These are phyloP conservation scores for Articulospora tetracladia DNA, from an alignment of 495 filamentous ascomycete genomes.

Conservation along the genomic window DNA sequence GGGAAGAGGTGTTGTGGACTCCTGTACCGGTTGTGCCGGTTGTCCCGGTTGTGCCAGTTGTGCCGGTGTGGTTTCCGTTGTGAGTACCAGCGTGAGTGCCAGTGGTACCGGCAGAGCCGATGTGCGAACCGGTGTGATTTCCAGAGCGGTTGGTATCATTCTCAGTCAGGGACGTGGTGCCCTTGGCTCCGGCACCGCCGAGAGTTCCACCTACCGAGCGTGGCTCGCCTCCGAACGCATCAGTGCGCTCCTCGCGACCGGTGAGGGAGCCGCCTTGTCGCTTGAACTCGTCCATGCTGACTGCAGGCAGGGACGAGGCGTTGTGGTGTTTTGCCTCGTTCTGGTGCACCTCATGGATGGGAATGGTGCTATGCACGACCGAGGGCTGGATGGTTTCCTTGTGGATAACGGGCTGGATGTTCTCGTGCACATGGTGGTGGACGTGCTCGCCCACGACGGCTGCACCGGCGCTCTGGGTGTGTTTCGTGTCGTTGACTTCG, in stretches of 20 bases:
- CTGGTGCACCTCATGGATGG: slow-evolving; percentile 63
- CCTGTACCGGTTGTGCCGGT: slow-evolving; percentile 16
- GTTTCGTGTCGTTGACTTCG: slow-evolving; percentile 39
- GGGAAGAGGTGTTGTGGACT: not conserved
- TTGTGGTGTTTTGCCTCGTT: slow-evolving; percentile 56
- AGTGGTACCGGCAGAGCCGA: slow-evolving; percentile 19
- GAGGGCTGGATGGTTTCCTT: slow-evolving; percentile 62
- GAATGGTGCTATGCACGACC: slow-evolving; percentile 64
- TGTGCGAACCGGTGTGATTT: slow-evolving; percentile 3
- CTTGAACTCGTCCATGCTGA: slow-evolving; percentile 57
- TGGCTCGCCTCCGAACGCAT: slow-evolving; percentile 54
- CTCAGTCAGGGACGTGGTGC: slow-evolving; percentile 21
- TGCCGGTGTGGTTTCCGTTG: not conserved
- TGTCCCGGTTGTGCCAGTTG: too few species aligned
- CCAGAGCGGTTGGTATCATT: slow-evolving; percentile 13
- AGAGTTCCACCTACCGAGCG: slow-evolving; percentile 32
- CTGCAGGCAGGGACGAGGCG: slow-evolving; percentile 52
- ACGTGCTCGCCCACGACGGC: slow-evolving; percentile 56
- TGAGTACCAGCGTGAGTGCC: slow-evolving; percentile 7
- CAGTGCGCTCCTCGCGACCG: slow-evolving; percentile 50
- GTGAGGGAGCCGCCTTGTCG: slow-evolving; percentile 49
- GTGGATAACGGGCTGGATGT: slow-evolving; percentile 61
- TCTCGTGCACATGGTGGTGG: slow-evolving; percentile 61
- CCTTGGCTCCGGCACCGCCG: slow-evolving; percentile 18
- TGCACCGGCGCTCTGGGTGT: slow-evolving; percentile 40